A percentile compares a stretch with the other conserved stretches of the same genome.
Conservation (phyloP, 805 yeast genomes). For the Lipomyces sp. region DNA sequence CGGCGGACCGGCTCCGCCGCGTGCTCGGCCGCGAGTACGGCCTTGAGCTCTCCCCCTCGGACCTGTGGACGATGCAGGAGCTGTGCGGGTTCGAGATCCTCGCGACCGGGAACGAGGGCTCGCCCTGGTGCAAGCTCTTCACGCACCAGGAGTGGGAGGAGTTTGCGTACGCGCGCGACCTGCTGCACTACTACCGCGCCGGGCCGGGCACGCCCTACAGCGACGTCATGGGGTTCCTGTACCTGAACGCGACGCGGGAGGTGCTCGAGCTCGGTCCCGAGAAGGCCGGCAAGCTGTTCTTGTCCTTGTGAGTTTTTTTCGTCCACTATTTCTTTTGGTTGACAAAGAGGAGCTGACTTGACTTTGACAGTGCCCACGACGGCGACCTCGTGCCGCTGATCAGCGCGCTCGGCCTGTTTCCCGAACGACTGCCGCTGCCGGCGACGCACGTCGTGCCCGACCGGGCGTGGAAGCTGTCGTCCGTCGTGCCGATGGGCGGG, state of each 20-base stretch:
- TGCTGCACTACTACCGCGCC: constrained; percentile 24
- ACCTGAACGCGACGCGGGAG: constrained; percentile 49
- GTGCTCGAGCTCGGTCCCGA: constrained; percentile 45
- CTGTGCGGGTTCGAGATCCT: constrained; percentile 27
- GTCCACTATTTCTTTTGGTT: neutral
- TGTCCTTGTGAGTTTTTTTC: constrained; percentile 27
- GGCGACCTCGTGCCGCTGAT: constrained; percentile 53
- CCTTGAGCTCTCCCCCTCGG: constrained; percentile 9
- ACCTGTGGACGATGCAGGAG: constrained; percentile 28
- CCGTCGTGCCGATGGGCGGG: constrained; percentile 32
- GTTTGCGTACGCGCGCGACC: constrained; percentile 27
- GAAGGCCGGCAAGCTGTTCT: constrained; percentile 11
- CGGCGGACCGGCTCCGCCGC: constrained; percentile 8
- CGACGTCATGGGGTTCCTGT: constrained; percentile 44
- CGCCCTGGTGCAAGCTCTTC: constrained; percentile 23
- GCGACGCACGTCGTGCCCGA: constrained; percentile 9
- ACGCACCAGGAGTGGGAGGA: constrained; percentile 23
- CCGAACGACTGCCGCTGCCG: constrained; percentile 23
- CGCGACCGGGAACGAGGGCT: constrained; percentile 10
- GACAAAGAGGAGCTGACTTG: no score
- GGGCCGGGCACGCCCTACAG: constrained; percentile 35
- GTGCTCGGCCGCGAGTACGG: neutral
- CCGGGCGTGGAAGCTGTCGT: constrained; percentile 20
- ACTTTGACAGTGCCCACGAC: constrained; percentile 50
- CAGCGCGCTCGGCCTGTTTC: constrained; percentile 46